These are phyloP conservation scores for Rhizopogon vesiculosus DNA, from an alignment of 768 basidiomycete genomes.

Conservation along the genomic window DNA sequence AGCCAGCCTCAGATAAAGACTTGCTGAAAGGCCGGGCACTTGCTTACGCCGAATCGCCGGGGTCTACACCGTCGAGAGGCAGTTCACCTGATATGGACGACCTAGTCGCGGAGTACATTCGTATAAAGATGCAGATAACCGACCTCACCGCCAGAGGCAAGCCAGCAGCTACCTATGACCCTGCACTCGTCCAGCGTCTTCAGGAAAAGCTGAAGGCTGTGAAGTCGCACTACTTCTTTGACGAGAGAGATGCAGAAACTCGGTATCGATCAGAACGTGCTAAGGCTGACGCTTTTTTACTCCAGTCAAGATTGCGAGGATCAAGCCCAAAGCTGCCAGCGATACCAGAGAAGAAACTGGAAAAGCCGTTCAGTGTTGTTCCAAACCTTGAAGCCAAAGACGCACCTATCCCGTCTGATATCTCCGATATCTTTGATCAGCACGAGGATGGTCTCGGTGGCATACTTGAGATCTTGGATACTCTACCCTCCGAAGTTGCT, in stretches of 20 bases:
- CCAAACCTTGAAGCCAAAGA: neutral
- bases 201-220: constrained; percentile 41
- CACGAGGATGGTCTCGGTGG: constrained; percentile 50
- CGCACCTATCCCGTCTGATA: neutral
- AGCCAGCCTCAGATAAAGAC: constrained; percentile 9
- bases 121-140: constrained; percentile 53
- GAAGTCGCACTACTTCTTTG: constrained; percentile 65
- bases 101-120: constrained; percentile 59
- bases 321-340: neutral
- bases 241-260: constrained; percentile 58
- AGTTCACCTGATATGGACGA: constrained; percentile 42
- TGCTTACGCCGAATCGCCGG: constrained; percentile 12
- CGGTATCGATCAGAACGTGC: constrained; percentile 50
- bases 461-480: constrained; percentile 71
- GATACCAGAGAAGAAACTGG: neutral
- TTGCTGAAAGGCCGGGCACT: constrained; percentile 7
- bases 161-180: constrained; percentile 18
- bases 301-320: constrained; percentile 41
- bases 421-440: constrained; percentile 49
- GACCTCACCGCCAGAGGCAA: constrained; percentile 34
- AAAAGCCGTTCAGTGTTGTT: neutral
- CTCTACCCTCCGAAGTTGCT: constrained; percentile 51
- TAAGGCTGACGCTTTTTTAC: constrained; percentile 38
- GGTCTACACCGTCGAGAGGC: constrained; percentile 22
- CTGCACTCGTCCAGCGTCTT: constrained; percentile 32